A percentile compares a stretch with the other conserved stretches of the same genome.
phyloP scores from a whole-genome alignment of 1,284 basidiomycete genomes.

The Puccinia novopanici region DNA sequence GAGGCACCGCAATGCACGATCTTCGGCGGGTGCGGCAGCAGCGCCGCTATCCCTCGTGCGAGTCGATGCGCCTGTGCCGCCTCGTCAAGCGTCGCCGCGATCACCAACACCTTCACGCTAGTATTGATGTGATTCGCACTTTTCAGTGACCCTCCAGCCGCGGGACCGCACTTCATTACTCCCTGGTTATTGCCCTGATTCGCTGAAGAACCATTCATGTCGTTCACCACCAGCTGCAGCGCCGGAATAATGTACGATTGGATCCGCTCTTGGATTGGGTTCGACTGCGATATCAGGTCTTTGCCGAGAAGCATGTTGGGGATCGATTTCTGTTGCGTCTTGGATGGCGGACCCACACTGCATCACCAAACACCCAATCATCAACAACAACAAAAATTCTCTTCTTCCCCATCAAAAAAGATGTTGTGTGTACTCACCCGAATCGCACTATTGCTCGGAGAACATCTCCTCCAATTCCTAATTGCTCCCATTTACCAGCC shows the following conservation, averaged over 20 bases:
- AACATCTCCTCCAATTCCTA: conserved; percentile 80
- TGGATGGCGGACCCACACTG: conserved; percentile 81
- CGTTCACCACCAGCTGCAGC: conserved; percentile 54
- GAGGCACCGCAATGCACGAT: conserved; percentile 75
- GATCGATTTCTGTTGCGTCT: conserved; percentile 93
- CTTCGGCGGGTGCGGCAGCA: conserved; percentile 62
- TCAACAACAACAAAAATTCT: neutral
- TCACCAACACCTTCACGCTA: conserved; percentile 84
- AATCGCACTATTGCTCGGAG: conserved; percentile 87
- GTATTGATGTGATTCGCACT: conserved; percentile 63
- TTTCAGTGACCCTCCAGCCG: too few relatives aligned
- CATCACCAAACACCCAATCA: too few relatives aligned
- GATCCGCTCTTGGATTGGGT: conserved; percentile 95
- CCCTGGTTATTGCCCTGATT: too few relatives aligned
- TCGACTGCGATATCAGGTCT: conserved; percentile 97
- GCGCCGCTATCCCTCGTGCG: conserved; percentile 87
- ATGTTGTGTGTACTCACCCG: conserved; percentile 70
- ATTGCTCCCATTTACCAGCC: conserved; percentile 81
- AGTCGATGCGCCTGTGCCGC: conserved; percentile 97
- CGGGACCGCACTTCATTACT: conserved; percentile 75
- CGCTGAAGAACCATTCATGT: conserved; percentile 4
- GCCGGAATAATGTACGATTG: conserved; percentile 72
- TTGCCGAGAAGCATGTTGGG: conserved; percentile 89
- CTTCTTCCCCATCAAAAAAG: neutral
- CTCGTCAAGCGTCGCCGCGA: conserved; percentile 96